phyloP scores from a whole-genome alignment of 73 alveolate species.

The Symbiodinium pilosum region DNA sequence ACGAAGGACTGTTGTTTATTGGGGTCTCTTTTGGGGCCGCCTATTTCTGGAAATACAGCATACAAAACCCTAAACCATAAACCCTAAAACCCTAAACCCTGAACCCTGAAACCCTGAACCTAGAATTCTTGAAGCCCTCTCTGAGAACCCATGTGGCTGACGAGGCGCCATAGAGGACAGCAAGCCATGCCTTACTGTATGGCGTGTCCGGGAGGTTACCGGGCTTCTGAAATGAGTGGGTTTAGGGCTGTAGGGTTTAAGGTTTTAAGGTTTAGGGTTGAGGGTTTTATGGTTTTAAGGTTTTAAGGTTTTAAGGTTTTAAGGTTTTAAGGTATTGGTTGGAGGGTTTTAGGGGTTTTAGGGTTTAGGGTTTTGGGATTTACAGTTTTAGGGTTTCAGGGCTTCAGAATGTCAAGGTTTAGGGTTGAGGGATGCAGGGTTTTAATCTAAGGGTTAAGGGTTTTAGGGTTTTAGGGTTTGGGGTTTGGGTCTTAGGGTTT shows the following conservation, averaged over 20 bases:
- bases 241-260: background rate
- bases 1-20: too few relatives aligned
- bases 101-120: background rate
- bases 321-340: too few relatives aligned
- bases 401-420: too few relatives aligned
- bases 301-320: background rate
- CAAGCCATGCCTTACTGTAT: background rate
- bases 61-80: background rate
- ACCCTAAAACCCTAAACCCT: background rate
- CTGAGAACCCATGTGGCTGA: background rate
- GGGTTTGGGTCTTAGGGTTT: too few relatives aligned
- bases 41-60: too few relatives aligned
- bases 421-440: background rate
- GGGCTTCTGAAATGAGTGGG: too few relatives aligned
- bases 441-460: too few relatives aligned
- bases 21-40: too few relatives aligned
- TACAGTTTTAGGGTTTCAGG: background rate
- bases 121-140: background rate
- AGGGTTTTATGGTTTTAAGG: background rate
- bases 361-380: background rate
- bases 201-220: too few relatives aligned
- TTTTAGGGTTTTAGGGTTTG: too few relatives aligned
- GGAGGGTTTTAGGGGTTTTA: background rate
- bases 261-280: background rate
- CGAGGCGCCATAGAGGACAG: conserved; percentile 1